phyloP scores from a whole-genome alignment of 495 filamentous ascomycete genomes.

The Immersiella caudata region DNA sequence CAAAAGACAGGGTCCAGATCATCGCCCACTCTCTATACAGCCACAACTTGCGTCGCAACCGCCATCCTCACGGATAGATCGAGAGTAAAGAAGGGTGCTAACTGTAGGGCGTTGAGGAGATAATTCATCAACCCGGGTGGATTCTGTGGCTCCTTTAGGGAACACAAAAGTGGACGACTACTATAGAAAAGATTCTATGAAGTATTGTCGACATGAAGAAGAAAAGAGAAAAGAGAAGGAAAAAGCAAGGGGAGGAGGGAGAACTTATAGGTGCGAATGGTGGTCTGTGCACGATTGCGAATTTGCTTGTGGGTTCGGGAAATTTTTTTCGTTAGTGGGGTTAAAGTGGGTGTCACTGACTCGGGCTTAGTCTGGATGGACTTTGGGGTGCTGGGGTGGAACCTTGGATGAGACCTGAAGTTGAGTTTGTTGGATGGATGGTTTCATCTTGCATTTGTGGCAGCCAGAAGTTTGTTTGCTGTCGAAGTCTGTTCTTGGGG shows the following conservation, averaged over 20 bases:
- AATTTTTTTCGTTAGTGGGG: background rate
- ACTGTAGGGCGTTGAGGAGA: constrained; percentile 63
- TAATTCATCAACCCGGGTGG: constrained; percentile 65
- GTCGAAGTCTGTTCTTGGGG: too few relatives aligned
- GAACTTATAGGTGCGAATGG: constrained; percentile 43
- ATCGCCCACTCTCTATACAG: constrained; percentile 65
- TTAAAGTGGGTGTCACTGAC: too few relatives aligned
- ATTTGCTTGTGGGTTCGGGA: constrained; percentile 25
- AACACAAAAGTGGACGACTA: constrained; percentile 79
- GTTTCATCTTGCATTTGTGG: too few relatives aligned
- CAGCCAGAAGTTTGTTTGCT: too few relatives aligned
- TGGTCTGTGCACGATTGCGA: constrained; percentile 47
- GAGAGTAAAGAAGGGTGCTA: constrained; percentile 52
- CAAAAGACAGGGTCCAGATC: constrained; percentile 60
- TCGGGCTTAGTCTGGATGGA: too few relatives aligned
- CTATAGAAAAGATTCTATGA: constrained; percentile 90
- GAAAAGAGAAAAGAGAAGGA: constrained; percentile 40
- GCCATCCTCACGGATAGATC: constrained; percentile 55
- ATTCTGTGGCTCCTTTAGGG: constrained; percentile 69
- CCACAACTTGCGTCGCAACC: constrained; percentile 34
- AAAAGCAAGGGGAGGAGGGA: constrained; percentile 19
- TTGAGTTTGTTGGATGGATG: too few relatives aligned
- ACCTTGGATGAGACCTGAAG: too few relatives aligned
- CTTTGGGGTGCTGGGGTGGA: too few relatives aligned
- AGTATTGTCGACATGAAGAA: constrained; percentile 66